Evolutionary conservation across 2,329 filamentous ascomycete genomes (phyloP).

Genomic region (Tolypocladium nubicola): DNA sequence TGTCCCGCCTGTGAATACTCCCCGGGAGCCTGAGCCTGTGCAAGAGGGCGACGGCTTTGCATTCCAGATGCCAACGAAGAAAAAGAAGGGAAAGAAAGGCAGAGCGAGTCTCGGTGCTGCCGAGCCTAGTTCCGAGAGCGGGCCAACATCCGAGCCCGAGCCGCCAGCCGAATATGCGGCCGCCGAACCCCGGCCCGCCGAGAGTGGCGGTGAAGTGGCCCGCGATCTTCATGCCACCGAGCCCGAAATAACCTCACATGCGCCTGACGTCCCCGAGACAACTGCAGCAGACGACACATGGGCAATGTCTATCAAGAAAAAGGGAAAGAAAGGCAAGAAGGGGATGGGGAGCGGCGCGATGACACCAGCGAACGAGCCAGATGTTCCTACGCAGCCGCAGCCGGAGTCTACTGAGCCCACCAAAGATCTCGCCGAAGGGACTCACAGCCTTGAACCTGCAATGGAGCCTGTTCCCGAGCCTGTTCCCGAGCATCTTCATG

Average conservation of each 20-base stretch:
- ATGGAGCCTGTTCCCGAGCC: neutral
- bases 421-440: no score
- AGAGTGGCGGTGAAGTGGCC: neutral
- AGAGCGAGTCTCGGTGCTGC: neutral
- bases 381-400: neutral
- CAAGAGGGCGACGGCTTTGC: constrained; percentile 13
- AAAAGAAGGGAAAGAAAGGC: constrained; percentile 23
- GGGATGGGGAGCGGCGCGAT: constrained; percentile 7
- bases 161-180: neutral
- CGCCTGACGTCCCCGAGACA: neutral
- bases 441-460: neutral
- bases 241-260: neutral
- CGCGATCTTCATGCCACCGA: neutral
- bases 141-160: neutral
- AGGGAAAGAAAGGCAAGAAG: constrained; percentile 27
- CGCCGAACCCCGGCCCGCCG: neutral
- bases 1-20: neutral
- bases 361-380: neutral
- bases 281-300: constrained; percentile 6
- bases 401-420: neutral
- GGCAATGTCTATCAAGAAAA: constrained; percentile 14
- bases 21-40: neutral
- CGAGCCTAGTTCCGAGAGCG: neutral
- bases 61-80: constrained; percentile 29
- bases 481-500: neutral